Base-by-base conservation (phyloP, 305 asterid genomes). In the Stenogyne calaminthoides region DNA sequence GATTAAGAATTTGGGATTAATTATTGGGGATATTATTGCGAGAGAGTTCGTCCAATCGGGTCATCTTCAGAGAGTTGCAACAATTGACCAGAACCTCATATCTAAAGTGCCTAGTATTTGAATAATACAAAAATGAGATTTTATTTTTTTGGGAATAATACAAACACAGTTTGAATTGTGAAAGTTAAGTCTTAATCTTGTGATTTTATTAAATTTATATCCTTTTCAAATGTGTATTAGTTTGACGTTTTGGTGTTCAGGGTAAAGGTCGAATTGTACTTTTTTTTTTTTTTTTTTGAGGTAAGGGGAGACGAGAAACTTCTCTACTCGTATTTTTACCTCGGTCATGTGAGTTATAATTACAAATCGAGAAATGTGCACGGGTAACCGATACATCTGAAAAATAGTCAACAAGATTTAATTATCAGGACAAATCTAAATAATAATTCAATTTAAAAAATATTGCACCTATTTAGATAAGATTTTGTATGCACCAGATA, bases 41-140 rank as follows among this genome's bases (percentile, higher is more conserved):
- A 71, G 27, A 19, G 9, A 71, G 57, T 18, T 8, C 18, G 46
- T 1, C 44, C 10, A 44, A 46, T 25, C 14, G 70, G 64, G 64
- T 19, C 51, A 20, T 42, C 47, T 25, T n/a, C 6, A 2, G n/a
- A 76, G 25, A 73, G 86, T 61, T 74, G 87, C 76, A 78, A 72
- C 32, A 72, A 40, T 80, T 83, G 85, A 80, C 85, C 65, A 70
- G 16, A 47, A 46, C 19, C 46, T 49, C 56, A 51, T 12, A n/a
- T 29, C 34, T 9, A 59, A 40, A 32, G 49, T 67, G 56, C 19
- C 44, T 5, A n/a, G 20, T 69, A 37, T 27, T 56, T 77, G 72
- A 70, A 78, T 74, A 59, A 20, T 46, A 20, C 6, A 1, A 49
- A 15, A 15, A 34, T 0, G 5, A 9, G 58, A 9, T 18, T 54